Conservation (phyloP, 768 basidiomycete genomes). For the Ramaria rubella region DNA sequence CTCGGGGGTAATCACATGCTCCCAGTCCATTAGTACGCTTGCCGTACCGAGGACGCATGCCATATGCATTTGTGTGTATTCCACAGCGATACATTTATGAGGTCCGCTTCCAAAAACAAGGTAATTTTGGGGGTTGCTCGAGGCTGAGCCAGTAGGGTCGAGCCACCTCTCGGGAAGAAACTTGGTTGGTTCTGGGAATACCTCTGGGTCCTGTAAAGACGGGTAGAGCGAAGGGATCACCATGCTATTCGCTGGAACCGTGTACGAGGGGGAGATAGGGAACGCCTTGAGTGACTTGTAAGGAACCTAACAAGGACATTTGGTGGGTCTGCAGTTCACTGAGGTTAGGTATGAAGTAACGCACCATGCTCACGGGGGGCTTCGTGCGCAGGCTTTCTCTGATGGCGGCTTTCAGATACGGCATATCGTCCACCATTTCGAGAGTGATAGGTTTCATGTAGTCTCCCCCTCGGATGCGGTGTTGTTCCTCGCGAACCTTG, state of each 20-base stretch:
- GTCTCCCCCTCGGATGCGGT: conserved; percentile 72
- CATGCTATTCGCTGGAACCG: conserved; percentile 86
- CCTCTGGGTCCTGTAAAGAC: conserved; percentile 81
- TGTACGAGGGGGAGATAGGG: conserved; percentile 89
- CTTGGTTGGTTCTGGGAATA: conserved; percentile 81
- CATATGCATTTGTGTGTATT: conserved; percentile 92
- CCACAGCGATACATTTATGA: conserved; percentile 85
- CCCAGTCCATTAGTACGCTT: conserved; percentile 71
- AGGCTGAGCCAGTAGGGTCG: conserved; percentile 70
- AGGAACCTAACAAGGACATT: conserved; percentile 60
- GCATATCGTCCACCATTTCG: conserved; percentile 88
- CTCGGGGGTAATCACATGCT: conserved; percentile 74
- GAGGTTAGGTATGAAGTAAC: conserved; percentile 3
- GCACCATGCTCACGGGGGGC: conserved; percentile 95
- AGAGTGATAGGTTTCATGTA: conserved; percentile 70
- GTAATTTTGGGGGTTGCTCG: conserved; percentile 86
- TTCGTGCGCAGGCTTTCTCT: conserved; percentile 89
- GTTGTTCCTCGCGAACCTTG: conserved; percentile 90
- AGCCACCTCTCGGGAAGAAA: conserved; percentile 92
- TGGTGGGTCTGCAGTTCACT: conserved; percentile 11
- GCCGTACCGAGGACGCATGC: conserved; percentile 81
- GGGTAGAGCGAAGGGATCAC: conserved; percentile 92
- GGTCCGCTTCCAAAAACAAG: conserved; percentile 93
- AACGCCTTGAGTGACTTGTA: conserved; percentile 85
- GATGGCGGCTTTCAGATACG: conserved; percentile 85